Evolutionary conservation across 2,329 filamentous ascomycete genomes (phyloP).

Genomic region (Fusarium luffae): DNA sequence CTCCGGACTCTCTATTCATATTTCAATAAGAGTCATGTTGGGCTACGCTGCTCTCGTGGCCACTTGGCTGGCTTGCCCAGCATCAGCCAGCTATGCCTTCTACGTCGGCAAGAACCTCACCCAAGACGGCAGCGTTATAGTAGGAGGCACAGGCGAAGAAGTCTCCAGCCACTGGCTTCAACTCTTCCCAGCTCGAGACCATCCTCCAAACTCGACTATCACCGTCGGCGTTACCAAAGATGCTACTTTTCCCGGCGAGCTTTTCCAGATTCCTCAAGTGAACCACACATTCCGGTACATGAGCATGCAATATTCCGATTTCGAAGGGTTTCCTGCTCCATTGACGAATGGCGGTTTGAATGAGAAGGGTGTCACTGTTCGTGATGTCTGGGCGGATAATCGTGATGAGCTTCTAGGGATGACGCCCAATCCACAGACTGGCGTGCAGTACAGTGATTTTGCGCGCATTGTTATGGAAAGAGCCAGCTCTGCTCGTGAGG

Average conservation of each 20-base stretch:
- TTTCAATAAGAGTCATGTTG: constrained; percentile 1
- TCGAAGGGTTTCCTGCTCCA: constrained; percentile 38
- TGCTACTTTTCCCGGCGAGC: constrained; percentile 36
- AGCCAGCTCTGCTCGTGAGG: constrained; percentile 34
- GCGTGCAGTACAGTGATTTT: constrained; percentile 41
- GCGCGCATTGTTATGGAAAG: constrained; percentile 43
- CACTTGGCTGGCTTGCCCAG: constrained; percentile 29
- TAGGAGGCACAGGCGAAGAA: constrained; percentile 60
- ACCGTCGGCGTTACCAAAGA: constrained; percentile 40
- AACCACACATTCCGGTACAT: constrained; percentile 40
- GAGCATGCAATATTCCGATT: constrained; percentile 44
- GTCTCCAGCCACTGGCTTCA: constrained; percentile 61
- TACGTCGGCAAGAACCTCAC: constrained; percentile 60
- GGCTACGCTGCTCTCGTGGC: constrained; percentile 10
- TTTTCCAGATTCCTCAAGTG: constrained; percentile 39
- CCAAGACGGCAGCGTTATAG: constrained; percentile 54
- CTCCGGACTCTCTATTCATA: too few relatives aligned
- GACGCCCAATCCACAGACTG: constrained; percentile 37
- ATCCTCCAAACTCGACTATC: constrained; percentile 55
- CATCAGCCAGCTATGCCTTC: constrained; percentile 56
- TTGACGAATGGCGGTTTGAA: constrained; percentile 40
- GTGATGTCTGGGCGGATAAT: constrained; percentile 42
- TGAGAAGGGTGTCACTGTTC: constrained; percentile 39
- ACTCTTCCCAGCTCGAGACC: constrained; percentile 55
- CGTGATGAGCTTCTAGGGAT: constrained; percentile 40